These are phyloP conservation scores for Alternaria solani DNA, from an alignment of 2,329 filamentous ascomycete species.

Conservation along the genomic window DNA sequence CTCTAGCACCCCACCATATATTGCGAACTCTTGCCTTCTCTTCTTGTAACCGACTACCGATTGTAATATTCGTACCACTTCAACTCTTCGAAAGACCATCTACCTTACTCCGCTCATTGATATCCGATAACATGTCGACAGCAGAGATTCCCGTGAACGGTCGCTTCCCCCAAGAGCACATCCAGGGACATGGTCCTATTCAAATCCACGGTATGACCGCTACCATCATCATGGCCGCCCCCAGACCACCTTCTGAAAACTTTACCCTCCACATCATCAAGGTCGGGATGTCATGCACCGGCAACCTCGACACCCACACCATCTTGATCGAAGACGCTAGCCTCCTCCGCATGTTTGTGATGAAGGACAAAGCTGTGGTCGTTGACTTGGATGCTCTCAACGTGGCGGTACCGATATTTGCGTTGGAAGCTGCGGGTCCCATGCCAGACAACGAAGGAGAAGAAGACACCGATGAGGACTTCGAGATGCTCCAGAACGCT, in stretches of 20 bases:
- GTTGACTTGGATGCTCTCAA: background rate
- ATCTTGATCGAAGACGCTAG: background rate
- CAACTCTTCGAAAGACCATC: background rate
- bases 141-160: background rate
- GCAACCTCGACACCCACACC: background rate
- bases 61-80: background rate
- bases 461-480: background rate
- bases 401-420: background rate
- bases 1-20: background rate
- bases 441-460: background rate
- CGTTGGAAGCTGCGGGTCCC: background rate
- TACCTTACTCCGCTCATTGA: too few relatives aligned
- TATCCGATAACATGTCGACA: background rate
- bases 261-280: background rate
- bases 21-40: background rate
- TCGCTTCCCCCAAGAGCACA: background rate
- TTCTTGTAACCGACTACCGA: accelerated
- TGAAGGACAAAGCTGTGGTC: background rate
- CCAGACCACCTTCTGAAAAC: background rate
- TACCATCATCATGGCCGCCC: background rate
- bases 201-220: background rate
- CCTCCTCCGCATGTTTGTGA: conserved; percentile 4
- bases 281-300: conserved; percentile 1
- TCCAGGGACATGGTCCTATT: background rate
- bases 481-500: background rate